These are phyloP conservation scores for Synchytrium microbalum DNA, from an alignment of 371 early-diverging fungal genomes.

Conservation along the genomic window DNA sequence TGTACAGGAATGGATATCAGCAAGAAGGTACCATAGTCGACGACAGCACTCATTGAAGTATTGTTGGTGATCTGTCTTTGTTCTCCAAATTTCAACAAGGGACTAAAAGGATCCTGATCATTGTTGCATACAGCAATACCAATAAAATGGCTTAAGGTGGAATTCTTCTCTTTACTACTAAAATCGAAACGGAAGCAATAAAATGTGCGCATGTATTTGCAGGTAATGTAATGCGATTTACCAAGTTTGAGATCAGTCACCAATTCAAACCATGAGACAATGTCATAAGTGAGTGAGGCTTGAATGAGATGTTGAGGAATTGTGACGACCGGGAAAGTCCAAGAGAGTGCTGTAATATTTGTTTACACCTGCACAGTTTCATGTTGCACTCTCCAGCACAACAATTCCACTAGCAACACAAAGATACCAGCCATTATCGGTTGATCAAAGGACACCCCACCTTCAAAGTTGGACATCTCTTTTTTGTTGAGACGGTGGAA, in stretches of 20 bases:
- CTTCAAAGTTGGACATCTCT: slow-evolving; percentile 12
- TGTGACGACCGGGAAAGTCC: no score
- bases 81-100: no score
- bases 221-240: neutral
- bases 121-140: slow-evolving; percentile 16
- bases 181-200: no score
- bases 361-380: no score
- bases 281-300: neutral
- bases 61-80: no score
- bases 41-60: no score
- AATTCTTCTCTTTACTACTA: slow-evolving; percentile 49
- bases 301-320: neutral
- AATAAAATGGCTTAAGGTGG: slow-evolving; percentile 36
- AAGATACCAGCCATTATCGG: slow-evolving; percentile 56
- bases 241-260: neutral
- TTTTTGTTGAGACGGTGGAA: neutral
- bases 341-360: no score
- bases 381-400: no score
- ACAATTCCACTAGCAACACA: slow-evolving; percentile 64
- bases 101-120: slow-evolving; percentile 6
- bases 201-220: no score
- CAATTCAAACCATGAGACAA: neutral
- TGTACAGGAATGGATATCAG: neutral
- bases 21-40: neutral
- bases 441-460: slow-evolving; percentile 51